Conservation (phyloP, 1,284 basidiomycete genomes). For the Rhizopogon hawkerae region DNA sequence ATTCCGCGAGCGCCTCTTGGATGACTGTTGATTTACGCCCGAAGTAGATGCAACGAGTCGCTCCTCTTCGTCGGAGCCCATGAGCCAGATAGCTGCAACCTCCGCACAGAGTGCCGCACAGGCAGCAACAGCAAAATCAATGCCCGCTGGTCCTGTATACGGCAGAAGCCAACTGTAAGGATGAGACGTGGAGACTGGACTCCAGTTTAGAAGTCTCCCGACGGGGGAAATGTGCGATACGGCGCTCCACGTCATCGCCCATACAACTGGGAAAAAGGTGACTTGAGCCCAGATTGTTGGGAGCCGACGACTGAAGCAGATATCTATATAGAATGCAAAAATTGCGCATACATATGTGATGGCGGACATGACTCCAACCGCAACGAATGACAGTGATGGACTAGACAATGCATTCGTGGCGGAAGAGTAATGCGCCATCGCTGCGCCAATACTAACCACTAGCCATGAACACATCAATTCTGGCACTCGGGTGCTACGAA, state of each 20-base stretch:
- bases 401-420: slow-evolving; percentile 52
- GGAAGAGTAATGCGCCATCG: slow-evolving; percentile 39
- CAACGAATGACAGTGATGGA: slow-evolving; percentile 36
- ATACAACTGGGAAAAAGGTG: slow-evolving; percentile 58
- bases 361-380: slow-evolving; percentile 38
- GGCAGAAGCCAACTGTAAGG: slow-evolving; percentile 57
- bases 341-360: slow-evolving; percentile 31
- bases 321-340: slow-evolving; percentile 31
- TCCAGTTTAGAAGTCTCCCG: slow-evolving; percentile 65
- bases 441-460: slow-evolving; percentile 37
- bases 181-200: slow-evolving; percentile 42
- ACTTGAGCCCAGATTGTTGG: slow-evolving; percentile 33
- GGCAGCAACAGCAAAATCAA: slow-evolving; percentile 62
- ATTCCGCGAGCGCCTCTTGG: slow-evolving; percentile 12
- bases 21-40: not conserved
- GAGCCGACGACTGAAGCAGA: slow-evolving; percentile 27
- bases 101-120: slow-evolving; percentile 64
- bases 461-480: slow-evolving; percentile 33
- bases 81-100: slow-evolving; percentile 44
- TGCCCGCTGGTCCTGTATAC: slow-evolving; percentile 45
- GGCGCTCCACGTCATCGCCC: slow-evolving; percentile 52
- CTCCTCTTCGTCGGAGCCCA: slow-evolving; percentile 26
- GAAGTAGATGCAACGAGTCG: slow-evolving; percentile 2
- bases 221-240: slow-evolving; percentile 49
- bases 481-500: slow-evolving; percentile 24